Percentiles rank a stretch among this genome's conserved stretches.
Evolutionary conservation across 2,329 filamentous ascomycete genomes (phyloP).

Genomic region (Pseudocercospora cruenta): DNA sequence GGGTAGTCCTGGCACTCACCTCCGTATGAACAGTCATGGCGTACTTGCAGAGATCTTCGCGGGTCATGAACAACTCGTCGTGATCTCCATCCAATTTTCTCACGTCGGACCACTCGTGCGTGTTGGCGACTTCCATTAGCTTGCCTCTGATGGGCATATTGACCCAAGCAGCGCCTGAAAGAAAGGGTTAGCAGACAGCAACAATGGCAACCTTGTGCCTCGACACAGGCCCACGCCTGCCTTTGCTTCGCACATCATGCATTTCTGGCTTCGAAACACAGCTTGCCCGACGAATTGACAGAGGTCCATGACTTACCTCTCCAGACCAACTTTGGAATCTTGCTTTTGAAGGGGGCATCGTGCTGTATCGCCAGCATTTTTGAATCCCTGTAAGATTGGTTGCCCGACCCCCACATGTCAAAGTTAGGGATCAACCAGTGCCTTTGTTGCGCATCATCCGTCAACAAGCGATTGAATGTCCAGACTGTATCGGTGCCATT

Average conservation of each 20-base stretch:
- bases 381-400: conserved; percentile 23
- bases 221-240: too few relatives aligned
- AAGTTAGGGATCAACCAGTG: conserved; percentile 57
- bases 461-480: conserved; percentile 22
- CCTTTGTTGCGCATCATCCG: conserved; percentile 39
- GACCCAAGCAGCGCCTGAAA: neutral
- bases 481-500: conserved; percentile 27
- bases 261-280: too few relatives aligned
- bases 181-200: too few relatives aligned
- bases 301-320: conserved; percentile 30
- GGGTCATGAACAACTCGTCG: conserved; percentile 17
- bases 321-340: conserved; percentile 30
- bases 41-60: conserved; percentile 32
- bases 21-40: conserved; percentile 32
- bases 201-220: too few relatives aligned
- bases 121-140: conserved; percentile 39
- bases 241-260: too few relatives aligned
- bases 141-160: conserved; percentile 34
- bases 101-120: conserved; percentile 37
- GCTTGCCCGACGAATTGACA: too few relatives aligned
- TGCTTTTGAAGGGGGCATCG: conserved; percentile 18
- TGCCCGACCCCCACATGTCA: conserved; percentile 51
- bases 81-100: conserved; percentile 21
- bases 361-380: conserved; percentile 5
- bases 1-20: conserved; percentile 14